Evolutionary conservation across 1,284 basidiomycete genomes (phyloP), one percentile per base, ranked within the genome.

Genomic region (Pyrrhoderma lamaoense): DNA sequence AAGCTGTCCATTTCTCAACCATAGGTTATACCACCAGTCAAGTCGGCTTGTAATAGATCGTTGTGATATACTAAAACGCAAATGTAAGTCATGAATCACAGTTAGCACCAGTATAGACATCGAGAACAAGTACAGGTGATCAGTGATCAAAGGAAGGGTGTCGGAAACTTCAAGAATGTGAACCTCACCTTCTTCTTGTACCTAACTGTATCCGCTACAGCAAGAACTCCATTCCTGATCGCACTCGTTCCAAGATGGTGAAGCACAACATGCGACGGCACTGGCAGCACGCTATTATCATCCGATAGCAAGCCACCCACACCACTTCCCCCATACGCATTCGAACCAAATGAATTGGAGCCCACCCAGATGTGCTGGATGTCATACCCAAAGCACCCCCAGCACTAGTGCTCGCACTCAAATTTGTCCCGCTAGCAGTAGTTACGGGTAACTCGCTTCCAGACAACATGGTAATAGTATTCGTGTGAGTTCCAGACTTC

Each of bases 221-320:
- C 93, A 42, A 99, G 70, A 42, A 95, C 92, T 2, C 93, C 93
- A 64, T 94, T 92, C 66, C 86, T 80, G 62, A 99, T 99, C 56
- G 93, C 91, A 65, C 91, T 95, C 47, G 95, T 98, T 56, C 93
- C 93, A 54, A 99, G 70, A 67, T 99, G 96, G 59, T 97, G 93
- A 57, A 99, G 74, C 38, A 98, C 93, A 34, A 93, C 93, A 69
- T 98, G 95, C 50, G 86, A 91, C 18, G 93, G 93, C 16, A 96
- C 93, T 7, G 95, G 90, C 57, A 99, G 69, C 53, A 99, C 92
- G 42, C 86, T 89, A 59, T 85, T 90, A 65, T 99, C 95, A 67
- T 99, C 93, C 25, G 91, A 81, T n/a, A n/a, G n/a, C 42, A 82
- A 60, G 23, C 75, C 69, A 0, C 64, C 63, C 51, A 44, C 19